A percentile compares a stretch with the other conserved stretches of the same genome.
Evolutionary conservation across 768 basidiomycete genomes (phyloP).

Genomic region (Saitozyma sp.): DNA sequence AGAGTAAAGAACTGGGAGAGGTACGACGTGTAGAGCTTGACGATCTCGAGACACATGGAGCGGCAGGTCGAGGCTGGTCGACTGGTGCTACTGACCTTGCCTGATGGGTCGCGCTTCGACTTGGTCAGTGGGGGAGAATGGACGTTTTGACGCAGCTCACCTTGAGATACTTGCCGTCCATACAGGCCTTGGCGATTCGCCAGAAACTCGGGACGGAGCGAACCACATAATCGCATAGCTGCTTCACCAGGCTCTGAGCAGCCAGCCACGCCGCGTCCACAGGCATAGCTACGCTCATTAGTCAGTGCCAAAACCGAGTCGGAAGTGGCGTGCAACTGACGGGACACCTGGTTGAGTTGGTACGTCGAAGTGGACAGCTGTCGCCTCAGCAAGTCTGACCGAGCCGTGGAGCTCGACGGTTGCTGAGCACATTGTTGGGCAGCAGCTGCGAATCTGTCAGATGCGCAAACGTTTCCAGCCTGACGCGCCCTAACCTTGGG

Average conservation of each 20-base stretch:
- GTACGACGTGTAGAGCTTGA: slow-evolving; percentile 79
- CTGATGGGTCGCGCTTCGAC: slow-evolving; percentile 35
- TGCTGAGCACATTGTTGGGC: slow-evolving; percentile 47
- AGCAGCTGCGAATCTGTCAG: slow-evolving; percentile 52
- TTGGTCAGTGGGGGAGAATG: slow-evolving; percentile 4
- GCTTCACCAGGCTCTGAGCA: slow-evolving; percentile 75
- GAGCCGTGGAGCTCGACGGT: slow-evolving; percentile 54
- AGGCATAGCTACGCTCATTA: slow-evolving; percentile 20
- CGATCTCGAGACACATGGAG: slow-evolving; percentile 82
- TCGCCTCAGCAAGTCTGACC: slow-evolving; percentile 53
- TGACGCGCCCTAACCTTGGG: slow-evolving; percentile 58
- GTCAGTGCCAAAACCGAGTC: background rate
- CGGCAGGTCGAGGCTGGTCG: slow-evolving; percentile 80
- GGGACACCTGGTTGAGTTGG: slow-evolving; percentile 12
- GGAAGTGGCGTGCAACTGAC: slow-evolving; percentile 12
- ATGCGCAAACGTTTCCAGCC: slow-evolving; percentile 13
- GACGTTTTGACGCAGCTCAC: slow-evolving; percentile 54
- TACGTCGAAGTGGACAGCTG: slow-evolving; percentile 25
- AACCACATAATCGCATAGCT: slow-evolving; percentile 79
- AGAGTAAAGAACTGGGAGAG: slow-evolving; percentile 82
- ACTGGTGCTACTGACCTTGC: slow-evolving; percentile 57
- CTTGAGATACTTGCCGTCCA: slow-evolving; percentile 90
- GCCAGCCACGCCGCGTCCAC: slow-evolving; percentile 74
- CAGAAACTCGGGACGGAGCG: slow-evolving; percentile 88
- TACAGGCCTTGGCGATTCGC: slow-evolving; percentile 84